Base-by-base conservation (phyloP, 1,284 basidiomycete genomes). In the Mycosarcoma maydis region DNA sequence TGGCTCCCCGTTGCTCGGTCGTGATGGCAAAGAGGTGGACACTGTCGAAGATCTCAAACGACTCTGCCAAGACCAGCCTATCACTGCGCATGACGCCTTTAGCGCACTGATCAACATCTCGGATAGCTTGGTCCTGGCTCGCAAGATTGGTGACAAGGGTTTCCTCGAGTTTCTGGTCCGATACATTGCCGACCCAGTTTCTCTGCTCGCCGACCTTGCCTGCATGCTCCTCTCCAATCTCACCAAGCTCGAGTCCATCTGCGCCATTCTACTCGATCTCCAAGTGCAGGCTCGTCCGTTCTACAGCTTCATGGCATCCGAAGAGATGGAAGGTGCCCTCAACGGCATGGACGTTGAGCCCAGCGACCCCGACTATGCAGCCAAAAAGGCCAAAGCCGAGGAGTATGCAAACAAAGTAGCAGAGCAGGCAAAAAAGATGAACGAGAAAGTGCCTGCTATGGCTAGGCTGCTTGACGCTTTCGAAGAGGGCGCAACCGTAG, bases 141-240 rank as follows among this genome's bases (percentile, higher is more conserved):
- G 89, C 33, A 85, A 97, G 9, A 89, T 81, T 20, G 79, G 89
- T 4, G 91, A 96, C 61, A 83, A 86, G 0, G 83, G 87, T 0
- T 98, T 95, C 80, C 83, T 97, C 36, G 84, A 84, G 26, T 98
- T 96, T 79, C 84, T 98, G 27, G 89, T 92, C 1, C 90, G 92
- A 1, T 97, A 97, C 83, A 94, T 95, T 54, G 86, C 94, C 65
- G 90, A 95, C 83, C 90, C 91, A 6, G 88, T 90, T 64, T 90
- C 94, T 4, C 88, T 92, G 49, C 88, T 97, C 17, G 92, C 94
- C 27, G 95, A 98, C 84, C 87, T 98, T 10, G 93, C 94, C 1
- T 89, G 92, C 27, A 98, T 99, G 96, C 86, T 98, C 1, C 86
- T 98, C 6, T 97, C 94, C 17, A 99, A 99, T 83, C 85, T 98